Percentiles rank a stretch among this genome's conserved stretches.
Conservation (phyloP, 257 asterid genomes). For the Fraxinus cuspidata region DNA sequence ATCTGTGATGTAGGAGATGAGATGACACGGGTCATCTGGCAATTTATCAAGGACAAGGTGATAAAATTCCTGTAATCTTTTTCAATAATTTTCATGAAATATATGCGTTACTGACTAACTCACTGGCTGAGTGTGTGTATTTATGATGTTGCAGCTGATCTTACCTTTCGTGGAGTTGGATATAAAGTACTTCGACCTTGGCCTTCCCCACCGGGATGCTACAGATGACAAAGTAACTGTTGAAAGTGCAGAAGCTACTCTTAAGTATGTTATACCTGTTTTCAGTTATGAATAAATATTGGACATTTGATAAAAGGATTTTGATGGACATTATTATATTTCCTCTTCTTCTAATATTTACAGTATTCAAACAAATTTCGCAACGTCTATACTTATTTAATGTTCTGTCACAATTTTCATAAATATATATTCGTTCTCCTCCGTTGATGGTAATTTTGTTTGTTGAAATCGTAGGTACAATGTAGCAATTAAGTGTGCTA, state of each 20-base stretch:
- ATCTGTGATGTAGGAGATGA: conserved; percentile 75
- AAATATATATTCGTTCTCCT: background rate
- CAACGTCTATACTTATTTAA: background rate
- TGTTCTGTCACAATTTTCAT: background rate
- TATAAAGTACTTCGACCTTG: conserved; percentile 94
- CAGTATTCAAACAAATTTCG: background rate
- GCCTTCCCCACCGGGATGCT: conserved; percentile 91
- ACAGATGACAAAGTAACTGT: conserved; percentile 95
- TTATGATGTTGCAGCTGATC: conserved; percentile 59
- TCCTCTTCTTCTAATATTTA: background rate
- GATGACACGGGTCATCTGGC: conserved; percentile 98
- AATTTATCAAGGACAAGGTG: conserved; percentile 92
- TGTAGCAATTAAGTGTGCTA: conserved; percentile 98
- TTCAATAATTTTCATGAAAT: background rate
- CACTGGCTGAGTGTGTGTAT: conserved; percentile 13
- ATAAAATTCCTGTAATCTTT: conserved; percentile 14
- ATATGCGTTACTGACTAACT: background rate
- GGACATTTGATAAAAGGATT: background rate
- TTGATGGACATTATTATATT: background rate
- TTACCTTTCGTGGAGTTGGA: conserved; percentile 93
- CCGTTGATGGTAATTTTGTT: conserved; percentile 3
- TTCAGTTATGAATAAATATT: background rate
- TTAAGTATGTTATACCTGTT: conserved; percentile 58
- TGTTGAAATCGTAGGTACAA: conserved; percentile 65
- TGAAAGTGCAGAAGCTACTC: conserved; percentile 99